Base-by-base conservation (phyloP, 140 eudicot species). In the Senecio squalidus region DNA sequence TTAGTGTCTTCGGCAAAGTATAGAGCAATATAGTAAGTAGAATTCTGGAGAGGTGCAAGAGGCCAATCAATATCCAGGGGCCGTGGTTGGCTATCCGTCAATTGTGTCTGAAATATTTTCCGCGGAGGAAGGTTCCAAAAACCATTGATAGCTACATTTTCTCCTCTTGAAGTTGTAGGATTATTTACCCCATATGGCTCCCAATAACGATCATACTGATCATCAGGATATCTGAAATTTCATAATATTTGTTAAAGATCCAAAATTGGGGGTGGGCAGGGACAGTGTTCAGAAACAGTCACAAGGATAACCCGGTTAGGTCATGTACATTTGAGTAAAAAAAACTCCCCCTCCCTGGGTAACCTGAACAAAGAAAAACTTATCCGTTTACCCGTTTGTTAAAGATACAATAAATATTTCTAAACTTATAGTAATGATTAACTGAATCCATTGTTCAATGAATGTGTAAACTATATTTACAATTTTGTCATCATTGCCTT, bases 131-230 rank as follows among this genome's bases (percentile, higher is more conserved):
- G 60, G 28, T 55, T 55, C 96, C 96, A 92, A 55, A 92, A 76
- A 46, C 95, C 85, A 56, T 84, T 68, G 59, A 84, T 74, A 7
- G 79, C 61, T 58, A 92, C 83, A 40, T 80, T 72, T 63, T 45
- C 56, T 18, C 66, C 76, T n/a, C 41, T 52, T 18, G 73, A 41
- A 2, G 26, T 8, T 29, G 84, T 65, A 14, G 88, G 83, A 67
- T 60, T 80, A 41, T 61, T 62, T 31, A 17, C 70, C 49, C 93
- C 96, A 64, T 66, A 87, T 38, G 95, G 88, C 56, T 68, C 81
- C 98, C 96, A 92, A 10, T 66, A 92, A 18, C 98, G 98, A 62
- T 82, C 90, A 55, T 75, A 92, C 56, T 21, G 70, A 71, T 92
- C 96, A 68, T 88, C 96, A 0, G 96, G 98, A 23, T 80, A 87